Conservation (phyloP, 1,139 yeast species). For the Candida sojae region DNA sequence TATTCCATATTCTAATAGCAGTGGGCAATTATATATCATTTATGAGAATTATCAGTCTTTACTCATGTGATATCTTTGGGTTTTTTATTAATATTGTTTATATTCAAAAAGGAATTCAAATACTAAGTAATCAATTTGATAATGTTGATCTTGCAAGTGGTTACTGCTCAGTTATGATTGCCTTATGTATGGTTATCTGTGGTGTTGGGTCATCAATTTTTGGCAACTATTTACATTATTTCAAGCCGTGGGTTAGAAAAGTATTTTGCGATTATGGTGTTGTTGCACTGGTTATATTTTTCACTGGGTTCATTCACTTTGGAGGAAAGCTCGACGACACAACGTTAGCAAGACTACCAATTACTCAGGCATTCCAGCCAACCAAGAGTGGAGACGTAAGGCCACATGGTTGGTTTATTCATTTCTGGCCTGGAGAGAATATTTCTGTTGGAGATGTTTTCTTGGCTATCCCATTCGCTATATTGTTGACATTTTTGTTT, state of each 20-base stretch:
- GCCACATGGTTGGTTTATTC: conserved; percentile 71
- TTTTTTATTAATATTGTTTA: conserved; percentile 88
- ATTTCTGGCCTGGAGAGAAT: conserved; percentile 66
- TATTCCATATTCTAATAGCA: conserved; percentile 75
- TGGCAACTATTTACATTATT: conserved; percentile 60
- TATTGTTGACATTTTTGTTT: conserved; percentile 77
- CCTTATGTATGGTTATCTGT: conserved; percentile 70
- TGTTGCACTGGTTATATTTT: conserved; percentile 80
- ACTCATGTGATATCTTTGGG: conserved; percentile 93
- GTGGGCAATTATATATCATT: conserved; percentile 68
- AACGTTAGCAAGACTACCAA: conserved; percentile 63
- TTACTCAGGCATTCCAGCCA: conserved; percentile 75
- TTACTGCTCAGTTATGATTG: conserved; percentile 72
- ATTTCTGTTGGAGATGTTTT: conserved; percentile 75
- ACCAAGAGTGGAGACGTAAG: conserved; percentile 44
- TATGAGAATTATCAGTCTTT: conserved; percentile 72
- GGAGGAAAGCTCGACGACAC: conserved; percentile 67
- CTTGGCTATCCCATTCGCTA: conserved; percentile 89
- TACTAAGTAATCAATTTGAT: conserved; percentile 68
- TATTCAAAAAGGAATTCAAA: conserved; percentile 87
- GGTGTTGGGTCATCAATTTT: conserved; percentile 68
- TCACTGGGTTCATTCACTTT: conserved; percentile 89
- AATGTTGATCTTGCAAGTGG: conserved; percentile 54
- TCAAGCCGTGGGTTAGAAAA: conserved; percentile 62
- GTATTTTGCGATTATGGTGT: conserved; percentile 84